Conservation (phyloP, 306 rosid genomes). For the Canavalia ensiformis region DNA sequence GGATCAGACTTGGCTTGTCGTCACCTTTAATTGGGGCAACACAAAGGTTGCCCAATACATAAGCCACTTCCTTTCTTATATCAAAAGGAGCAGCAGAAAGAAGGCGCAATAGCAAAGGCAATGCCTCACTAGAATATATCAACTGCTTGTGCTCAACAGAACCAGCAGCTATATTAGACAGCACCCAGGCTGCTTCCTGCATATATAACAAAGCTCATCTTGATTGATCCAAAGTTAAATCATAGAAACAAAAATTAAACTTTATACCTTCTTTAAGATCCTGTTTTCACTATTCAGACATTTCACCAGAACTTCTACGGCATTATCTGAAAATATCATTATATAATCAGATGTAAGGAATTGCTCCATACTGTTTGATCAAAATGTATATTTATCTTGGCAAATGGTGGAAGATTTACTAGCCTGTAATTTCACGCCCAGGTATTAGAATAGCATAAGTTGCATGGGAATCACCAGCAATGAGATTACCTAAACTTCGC, state of each 20-base stretch:
- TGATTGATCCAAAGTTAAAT: slow-evolving; percentile 40
- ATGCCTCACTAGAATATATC: slow-evolving; percentile 74
- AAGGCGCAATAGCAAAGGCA: slow-evolving; percentile 73
- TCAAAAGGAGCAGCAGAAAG: slow-evolving; percentile 85
- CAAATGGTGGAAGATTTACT: slow-evolving; percentile 52
- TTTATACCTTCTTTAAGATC: slow-evolving; percentile 83
- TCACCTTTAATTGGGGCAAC: slow-evolving; percentile 71
- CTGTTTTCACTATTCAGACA: slow-evolving; percentile 92
- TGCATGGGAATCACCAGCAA: slow-evolving; percentile 85
- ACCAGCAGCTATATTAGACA: slow-evolving; percentile 91
- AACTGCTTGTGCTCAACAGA: slow-evolving; percentile 84
- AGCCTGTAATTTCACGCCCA: slow-evolving; percentile 83
- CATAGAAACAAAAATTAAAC: slow-evolving; percentile 26
- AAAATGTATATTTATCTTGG: slow-evolving; percentile 34
- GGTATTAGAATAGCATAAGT: slow-evolving; percentile 67
- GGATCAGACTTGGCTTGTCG: slow-evolving; percentile 72
- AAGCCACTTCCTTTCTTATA: slow-evolving; percentile 91
- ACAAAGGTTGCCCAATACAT: slow-evolving; percentile 92
- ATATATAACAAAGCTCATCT: slow-evolving; percentile 33
- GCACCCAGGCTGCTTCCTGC: slow-evolving; percentile 97
- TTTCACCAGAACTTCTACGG: slow-evolving; percentile 70
- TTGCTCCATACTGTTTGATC: neutral
- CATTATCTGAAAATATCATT: slow-evolving; percentile 67
- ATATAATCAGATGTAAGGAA: slow-evolving; percentile 19
- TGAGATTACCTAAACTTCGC: slow-evolving; percentile 91